Evolutionary conservation across 768 basidiomycete genomes (phyloP), one percentile per base, ranked within the genome.

Genomic region (Lepiota brunneoincarnata): DNA sequence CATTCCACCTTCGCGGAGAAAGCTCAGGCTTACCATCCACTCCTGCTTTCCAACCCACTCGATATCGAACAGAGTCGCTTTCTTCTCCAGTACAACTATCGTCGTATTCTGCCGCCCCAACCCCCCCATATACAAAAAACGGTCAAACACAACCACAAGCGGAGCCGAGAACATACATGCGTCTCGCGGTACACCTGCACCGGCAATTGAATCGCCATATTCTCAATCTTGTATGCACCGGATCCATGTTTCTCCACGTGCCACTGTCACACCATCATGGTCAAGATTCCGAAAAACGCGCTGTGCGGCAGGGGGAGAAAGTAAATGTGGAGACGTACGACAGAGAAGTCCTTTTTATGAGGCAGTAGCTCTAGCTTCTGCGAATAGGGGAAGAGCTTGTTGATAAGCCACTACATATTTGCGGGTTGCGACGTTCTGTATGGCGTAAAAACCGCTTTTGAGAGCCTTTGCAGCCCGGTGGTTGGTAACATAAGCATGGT

Each of bases 151-250:
- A 4, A 23, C 7, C 7, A 38, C 0, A 6, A n/a, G 4, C 15
- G 9, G 24, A n/a, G 20, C 9, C 34, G 21, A 20, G 17, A 11
- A 44, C 41, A 3, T 17, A 52, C 51, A 14, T 20, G 14, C 3
- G 41, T 43, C 42, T 43, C 40, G 17, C 35, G 41, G n/a, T 43
- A 44, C 20, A 23, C 20, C 4, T 24, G 51, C 12, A 38, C 51
- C 18, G 34, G 44, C 51, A 52, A 43, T 21, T 52, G 34, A 4
- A 34, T 52, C 17, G 21, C 51, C 10, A 42, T 51, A 35, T 51
- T 41, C 12, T 51, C 35, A 6, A 51, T 23, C 31, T 39, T 42
- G 12, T 51, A 51, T 10, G 28, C 3, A 11, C 21, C 3, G n/a
- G 6, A 31, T 9, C 34, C 50, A 3, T 14, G 40, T 51, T 42